Evolutionary conservation across 140 eudicot species (phyloP), one percentile per base, ranked within the genome.

Genomic region (Bidens hawaiensis): DNA sequence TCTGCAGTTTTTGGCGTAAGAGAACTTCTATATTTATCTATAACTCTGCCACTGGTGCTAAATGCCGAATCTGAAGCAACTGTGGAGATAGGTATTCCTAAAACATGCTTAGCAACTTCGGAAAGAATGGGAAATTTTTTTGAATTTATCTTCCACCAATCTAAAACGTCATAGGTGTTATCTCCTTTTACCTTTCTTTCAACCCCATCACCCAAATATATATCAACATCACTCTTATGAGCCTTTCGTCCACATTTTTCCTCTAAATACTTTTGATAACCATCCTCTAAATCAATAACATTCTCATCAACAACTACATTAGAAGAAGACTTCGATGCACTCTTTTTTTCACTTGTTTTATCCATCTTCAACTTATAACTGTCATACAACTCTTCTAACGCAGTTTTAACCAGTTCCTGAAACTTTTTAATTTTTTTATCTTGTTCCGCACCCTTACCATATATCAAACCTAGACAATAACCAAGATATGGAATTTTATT

Each of bases 1-100:
- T 62, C 28, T 0, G 43, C 27, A 1, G 68, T 8, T 38, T 62
- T 62, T 3, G 45, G 19, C 14, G 68, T 62, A 62, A 62, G 56
- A 4, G 43, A 25, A 7, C 48, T 42, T 6, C 48, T 42, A 42
- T 42, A 42, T 7, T n/a, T 42, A 42, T 42, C 48, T 13, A 42
- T 42, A 4, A 42, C 7, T 7, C 48, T 42, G n/a, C 48, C 48
- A 13, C 19, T 19, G 48, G 48, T 42, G 6, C 21, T 42, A 12
- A 42, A 42, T 2, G 48, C 19, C 48, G 18, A 42, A 18, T 42
- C 48, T 1, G 19, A 42, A 13, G 48, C 48, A 13, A n/a, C n/a
- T n/a, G n/a, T n/a, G n/a, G n/a, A n/a, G n/a, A n/a, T n/a, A n/a
- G n/a, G n/a, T n/a, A n/a, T 30, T 30, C 36, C 36, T 30, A 30